A percentile compares a stretch with the other conserved stretches of the same genome.
Evolutionary conservation across 441 rosid species (phyloP).

Genomic region (Bocquillonia castaneifolia): DNA sequence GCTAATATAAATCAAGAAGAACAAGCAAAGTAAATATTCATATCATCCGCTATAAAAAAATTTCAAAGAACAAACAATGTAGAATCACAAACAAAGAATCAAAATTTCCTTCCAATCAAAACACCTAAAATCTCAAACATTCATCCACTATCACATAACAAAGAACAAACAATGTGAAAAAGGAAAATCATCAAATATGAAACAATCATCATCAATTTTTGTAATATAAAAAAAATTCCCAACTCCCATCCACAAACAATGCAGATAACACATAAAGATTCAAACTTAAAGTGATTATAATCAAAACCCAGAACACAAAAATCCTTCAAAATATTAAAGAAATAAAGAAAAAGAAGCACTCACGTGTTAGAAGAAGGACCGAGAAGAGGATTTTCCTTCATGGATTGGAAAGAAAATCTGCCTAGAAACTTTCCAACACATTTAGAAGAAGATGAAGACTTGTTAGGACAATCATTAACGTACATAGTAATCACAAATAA

Average conservation of each 20-base stretch:
- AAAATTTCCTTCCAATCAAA: neutral
- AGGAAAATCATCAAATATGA: too few relatives aligned
- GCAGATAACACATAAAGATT: neutral
- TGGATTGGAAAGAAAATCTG: conserved; percentile 74
- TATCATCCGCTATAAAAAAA: too few relatives aligned
- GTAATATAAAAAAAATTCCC: too few relatives aligned
- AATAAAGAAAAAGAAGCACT: conserved; percentile 16
- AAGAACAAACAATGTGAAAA: neutral
- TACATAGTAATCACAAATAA: conserved; percentile 58
- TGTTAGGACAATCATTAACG: conserved; percentile 68
- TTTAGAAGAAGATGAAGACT: conserved; percentile 23
- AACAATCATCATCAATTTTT: neutral
- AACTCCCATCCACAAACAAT: neutral
- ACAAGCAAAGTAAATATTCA: too few relatives aligned
- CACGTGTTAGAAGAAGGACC: conserved; percentile 85
- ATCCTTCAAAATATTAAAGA: neutral
- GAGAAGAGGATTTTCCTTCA: conserved; percentile 83
- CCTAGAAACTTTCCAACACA: conserved; percentile 58
- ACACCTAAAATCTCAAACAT: neutral
- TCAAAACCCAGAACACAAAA: neutral
- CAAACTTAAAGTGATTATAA: neutral
- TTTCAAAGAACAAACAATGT: too few relatives aligned
- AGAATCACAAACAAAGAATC: too few relatives aligned
- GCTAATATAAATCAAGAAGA: too few relatives aligned
- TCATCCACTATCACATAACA: neutral